Evolutionary conservation across 2,329 filamentous ascomycete species (phyloP).

Genomic region (Aspergillus ochraceus): DNA sequence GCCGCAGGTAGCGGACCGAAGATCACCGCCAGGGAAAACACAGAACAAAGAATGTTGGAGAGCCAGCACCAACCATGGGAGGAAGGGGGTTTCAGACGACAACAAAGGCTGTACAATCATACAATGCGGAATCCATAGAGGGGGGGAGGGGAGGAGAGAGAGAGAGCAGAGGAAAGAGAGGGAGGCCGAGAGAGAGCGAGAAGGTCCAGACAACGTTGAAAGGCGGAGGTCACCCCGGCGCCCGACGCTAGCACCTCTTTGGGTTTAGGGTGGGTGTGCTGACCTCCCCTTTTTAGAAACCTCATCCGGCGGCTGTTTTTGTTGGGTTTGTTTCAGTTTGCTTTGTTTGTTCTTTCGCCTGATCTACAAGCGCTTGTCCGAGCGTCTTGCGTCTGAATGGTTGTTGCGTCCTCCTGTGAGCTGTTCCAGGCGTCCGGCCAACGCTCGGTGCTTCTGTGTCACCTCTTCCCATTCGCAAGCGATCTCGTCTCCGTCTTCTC

Average conservation of each 20-base stretch:
- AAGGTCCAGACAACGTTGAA: slow-evolving; percentile 19
- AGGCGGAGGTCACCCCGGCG: slow-evolving; percentile 14
- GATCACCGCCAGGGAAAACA: slow-evolving; percentile 17
- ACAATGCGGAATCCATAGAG: not conserved
- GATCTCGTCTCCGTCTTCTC: slow-evolving; percentile 51
- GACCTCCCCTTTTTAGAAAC: slow-evolving; percentile 10
- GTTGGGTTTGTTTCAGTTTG: too few relatives aligned
- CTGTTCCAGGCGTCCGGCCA: slow-evolving; percentile 67
- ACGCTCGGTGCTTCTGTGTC: slow-evolving; percentile 80
- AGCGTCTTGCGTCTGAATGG: slow-evolving; percentile 4
- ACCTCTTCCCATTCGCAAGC: slow-evolving; percentile 75
- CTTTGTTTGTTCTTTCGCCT: not conserved
- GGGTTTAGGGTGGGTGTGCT: slow-evolving; percentile 14
- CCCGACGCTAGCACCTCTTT: slow-evolving; percentile 16
- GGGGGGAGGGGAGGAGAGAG: slow-evolving; percentile 2
- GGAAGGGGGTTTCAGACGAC: not conserved
- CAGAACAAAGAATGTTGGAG: slow-evolving; percentile 5
- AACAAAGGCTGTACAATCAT: not conserved
- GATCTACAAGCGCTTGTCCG: not conserved
- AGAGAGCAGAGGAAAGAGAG: slow-evolving; percentile 5
- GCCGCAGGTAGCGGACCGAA: slow-evolving; percentile 7
- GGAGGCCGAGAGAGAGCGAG: slow-evolving; percentile 6
- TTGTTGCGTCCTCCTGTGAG: slow-evolving; percentile 30
- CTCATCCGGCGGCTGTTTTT: not conserved
- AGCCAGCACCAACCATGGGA: slow-evolving; percentile 11